Base-by-base conservation (phyloP, 225 moss, liverwort and hornwort species). In the Polytrichum formosum region DNA sequence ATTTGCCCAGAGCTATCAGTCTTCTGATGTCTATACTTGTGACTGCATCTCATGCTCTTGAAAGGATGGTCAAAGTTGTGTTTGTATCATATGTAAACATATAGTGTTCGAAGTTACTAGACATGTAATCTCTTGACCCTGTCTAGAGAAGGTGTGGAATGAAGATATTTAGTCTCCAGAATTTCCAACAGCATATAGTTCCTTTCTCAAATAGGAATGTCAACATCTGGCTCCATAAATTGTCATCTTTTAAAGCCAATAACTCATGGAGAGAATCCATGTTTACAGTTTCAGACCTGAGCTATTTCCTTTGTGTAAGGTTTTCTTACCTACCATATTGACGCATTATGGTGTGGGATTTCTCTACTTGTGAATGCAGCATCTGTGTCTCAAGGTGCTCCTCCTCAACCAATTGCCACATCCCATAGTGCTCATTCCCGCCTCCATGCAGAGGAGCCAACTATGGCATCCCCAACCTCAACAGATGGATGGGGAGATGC, bases 401-500 rank as follows among this genome's bases (percentile, higher is more conserved):
- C 83, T 68, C 91, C 85, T 67, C 72, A 84, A 30, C 78, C 88
- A 30, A 66, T 92, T 56, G 67, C 85, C 8, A 80, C 79, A 17
- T 76, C 79, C 54, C 77, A 83, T 0, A 75, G 72, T 37, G 75
- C 83, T 56, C 77, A 78, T 63, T 79, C 82, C 56, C 72, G 71
- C 65, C 61, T 81, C 35, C 88, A 83, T 46, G 77, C 84, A 70
- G 93, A 96, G 68, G 80, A 74, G 75, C 85, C 88, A 18, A 81
- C 87, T 63, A 25, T 76, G 55, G 67, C 72, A 67, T 91, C 93
- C 69, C 91, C 93, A 18, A 91, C 90, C 30, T 96, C 96, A 53
- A 75, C 75, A 21, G 96, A 93, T 67, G 96, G 93, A 55, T 96
- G 96, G 96, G 96, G 93, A 54, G 96, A 93, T 29, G 78, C 93